These are phyloP conservation scores for Cyberlindnera samutprakarnensis DNA, from an alignment of 805 yeast species.

Conservation along the genomic window DNA sequence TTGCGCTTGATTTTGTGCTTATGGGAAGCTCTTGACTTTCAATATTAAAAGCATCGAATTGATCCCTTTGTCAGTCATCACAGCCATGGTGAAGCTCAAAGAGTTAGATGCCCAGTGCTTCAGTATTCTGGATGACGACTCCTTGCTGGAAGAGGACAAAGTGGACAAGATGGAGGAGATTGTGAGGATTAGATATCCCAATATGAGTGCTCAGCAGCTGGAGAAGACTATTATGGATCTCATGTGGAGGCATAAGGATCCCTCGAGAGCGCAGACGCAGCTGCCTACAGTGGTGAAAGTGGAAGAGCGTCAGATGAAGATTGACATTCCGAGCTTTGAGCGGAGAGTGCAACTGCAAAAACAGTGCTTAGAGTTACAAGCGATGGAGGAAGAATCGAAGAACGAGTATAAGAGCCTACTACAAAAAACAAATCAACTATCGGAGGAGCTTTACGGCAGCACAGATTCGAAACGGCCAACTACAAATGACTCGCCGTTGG, in stretches of 20 bases:
- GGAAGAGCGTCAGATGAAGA: conserved; percentile 9
- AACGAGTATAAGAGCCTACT: conserved; percentile 14
- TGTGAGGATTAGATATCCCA: conserved; percentile 18
- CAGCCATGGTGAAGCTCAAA: background rate
- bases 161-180: conserved; percentile 30
- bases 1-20: no score
- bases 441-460: conserved; percentile 15
- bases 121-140: conserved; percentile 24
- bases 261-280: conserved; percentile 11
- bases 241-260: conserved; percentile 33
- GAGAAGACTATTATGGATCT: conserved; percentile 33
- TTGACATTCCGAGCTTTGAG: conserved; percentile 21
- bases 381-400: conserved; percentile 1
- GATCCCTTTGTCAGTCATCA: no score
- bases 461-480: conserved; percentile 2
- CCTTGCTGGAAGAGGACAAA: conserved; percentile 30
- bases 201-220: conserved; percentile 15
- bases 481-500: conserved; percentile 26
- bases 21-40: no score
- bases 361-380: conserved; percentile 14
- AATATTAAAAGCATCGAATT: no score
- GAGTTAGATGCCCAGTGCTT: conserved; percentile 24
- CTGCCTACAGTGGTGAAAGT: conserved; percentile 17
- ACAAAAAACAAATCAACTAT: conserved; percentile 12
- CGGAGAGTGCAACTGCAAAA: conserved; percentile 20